These are phyloP conservation scores for Oryza australiensis DNA, from an alignment of 176 grass and related monocot genomes.

Conservation along the genomic window DNA sequence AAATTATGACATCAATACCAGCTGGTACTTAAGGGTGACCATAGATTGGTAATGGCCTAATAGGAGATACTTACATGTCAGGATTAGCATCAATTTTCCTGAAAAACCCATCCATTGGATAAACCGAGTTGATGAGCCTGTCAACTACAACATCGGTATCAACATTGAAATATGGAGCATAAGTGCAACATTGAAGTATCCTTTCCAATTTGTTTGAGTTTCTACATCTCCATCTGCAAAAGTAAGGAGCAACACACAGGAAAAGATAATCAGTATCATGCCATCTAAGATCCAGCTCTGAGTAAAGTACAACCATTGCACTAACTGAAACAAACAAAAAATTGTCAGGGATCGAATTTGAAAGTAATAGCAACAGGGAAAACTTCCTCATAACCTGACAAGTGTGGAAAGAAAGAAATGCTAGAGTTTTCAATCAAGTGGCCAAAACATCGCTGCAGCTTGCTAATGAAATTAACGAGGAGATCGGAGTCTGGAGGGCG, in stretches of 20 bases:
- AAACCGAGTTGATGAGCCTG: constrained; percentile 70
- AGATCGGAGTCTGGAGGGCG: too few relatives aligned
- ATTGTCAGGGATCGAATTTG: background rate
- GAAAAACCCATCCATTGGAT: constrained; percentile 81
- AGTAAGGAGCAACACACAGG: background rate
- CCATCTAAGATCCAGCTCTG: background rate
- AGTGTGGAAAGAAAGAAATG: too few relatives aligned
- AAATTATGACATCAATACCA: background rate
- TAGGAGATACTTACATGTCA: constrained; percentile 75
- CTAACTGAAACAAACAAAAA: background rate
- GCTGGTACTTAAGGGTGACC: constrained; percentile 3
- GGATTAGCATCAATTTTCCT: constrained; percentile 93
- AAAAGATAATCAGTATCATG: constrained; percentile 16
- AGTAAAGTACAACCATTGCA: too few relatives aligned
- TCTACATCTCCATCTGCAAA: constrained; percentile 71
- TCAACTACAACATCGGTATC: constrained; percentile 93
- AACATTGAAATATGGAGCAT: constrained; percentile 91
- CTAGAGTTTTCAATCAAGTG: too few relatives aligned
- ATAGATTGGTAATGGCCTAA: constrained; percentile 2
- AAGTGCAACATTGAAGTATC: constrained; percentile 87
- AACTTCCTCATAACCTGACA: too few relatives aligned
- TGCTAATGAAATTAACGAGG: too few relatives aligned
- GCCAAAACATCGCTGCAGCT: too few relatives aligned
- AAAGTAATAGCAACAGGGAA: too few relatives aligned
- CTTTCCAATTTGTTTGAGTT: constrained; percentile 76